Evolutionary conservation across 495 filamentous ascomycete genomes (phyloP).

Genomic region (Tuber indicum): DNA sequence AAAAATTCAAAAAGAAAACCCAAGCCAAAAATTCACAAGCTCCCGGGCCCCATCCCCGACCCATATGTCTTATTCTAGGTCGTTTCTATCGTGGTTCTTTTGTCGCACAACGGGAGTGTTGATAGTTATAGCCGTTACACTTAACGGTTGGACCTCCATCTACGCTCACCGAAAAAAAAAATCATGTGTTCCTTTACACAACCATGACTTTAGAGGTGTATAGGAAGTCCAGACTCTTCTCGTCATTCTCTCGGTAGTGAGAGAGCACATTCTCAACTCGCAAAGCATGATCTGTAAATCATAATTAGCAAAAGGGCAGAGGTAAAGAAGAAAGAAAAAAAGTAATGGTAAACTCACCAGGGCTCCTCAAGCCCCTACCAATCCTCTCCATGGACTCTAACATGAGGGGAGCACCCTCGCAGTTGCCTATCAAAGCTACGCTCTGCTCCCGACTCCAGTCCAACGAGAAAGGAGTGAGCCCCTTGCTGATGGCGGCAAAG

Average conservation of each 20-base stretch:
- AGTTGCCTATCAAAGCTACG: conserved; percentile 34
- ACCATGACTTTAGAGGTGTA: conserved; percentile 41
- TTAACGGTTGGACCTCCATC: background rate
- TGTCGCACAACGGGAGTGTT: background rate
- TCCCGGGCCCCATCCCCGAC: background rate
- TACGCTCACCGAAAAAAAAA: background rate
- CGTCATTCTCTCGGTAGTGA: conserved; percentile 37
- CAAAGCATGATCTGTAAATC: conserved; percentile 28
- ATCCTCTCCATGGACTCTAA: conserved; percentile 38
- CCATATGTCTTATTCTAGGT: background rate
- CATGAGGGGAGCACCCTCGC: conserved; percentile 27
- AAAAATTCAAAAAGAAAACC: background rate
- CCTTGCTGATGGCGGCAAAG: conserved; percentile 42
- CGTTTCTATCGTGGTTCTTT: background rate
- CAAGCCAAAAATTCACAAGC: background rate
- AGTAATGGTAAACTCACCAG: conserved; percentile 16
- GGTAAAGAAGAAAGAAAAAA: background rate
- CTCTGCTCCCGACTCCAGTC: conserved; percentile 42
- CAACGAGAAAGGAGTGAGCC: conserved; percentile 41
- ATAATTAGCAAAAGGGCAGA: conserved; percentile 6
- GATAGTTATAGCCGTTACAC: background rate
- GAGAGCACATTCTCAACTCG: conserved; percentile 36
- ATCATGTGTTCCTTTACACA: conserved; percentile 11
- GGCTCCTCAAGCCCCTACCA: conserved; percentile 36
- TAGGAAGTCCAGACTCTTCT: conserved; percentile 40